Evolutionary conservation across 1,139 yeast genomes (phyloP).

Genomic region (Blastobotrys aristatus): DNA sequence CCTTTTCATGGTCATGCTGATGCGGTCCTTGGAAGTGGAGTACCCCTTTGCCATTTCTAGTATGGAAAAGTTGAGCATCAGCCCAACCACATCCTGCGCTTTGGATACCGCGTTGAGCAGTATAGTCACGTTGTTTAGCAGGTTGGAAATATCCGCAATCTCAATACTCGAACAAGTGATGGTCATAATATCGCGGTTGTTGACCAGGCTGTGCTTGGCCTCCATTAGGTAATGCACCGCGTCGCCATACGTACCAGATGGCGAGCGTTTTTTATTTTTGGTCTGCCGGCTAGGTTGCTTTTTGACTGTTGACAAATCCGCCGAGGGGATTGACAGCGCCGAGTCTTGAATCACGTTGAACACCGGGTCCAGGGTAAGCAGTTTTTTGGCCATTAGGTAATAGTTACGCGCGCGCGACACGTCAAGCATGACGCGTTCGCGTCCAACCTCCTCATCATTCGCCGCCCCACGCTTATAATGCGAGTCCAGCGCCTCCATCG

Average conservation of each 20-base stretch:
- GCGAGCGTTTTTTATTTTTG: slow-evolving; percentile 1
- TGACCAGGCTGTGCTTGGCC: slow-evolving; percentile 15
- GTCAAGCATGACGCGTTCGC: slow-evolving; percentile 23
- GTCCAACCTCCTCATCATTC: slow-evolving; percentile 9
- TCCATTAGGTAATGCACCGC: slow-evolving; percentile 15
- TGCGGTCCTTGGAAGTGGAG: slow-evolving; percentile 13
- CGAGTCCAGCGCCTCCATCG: slow-evolving; percentile 19
- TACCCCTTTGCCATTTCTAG: slow-evolving; percentile 18
- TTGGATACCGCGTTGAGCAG: slow-evolving; percentile 30
- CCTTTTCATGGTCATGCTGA: slow-evolving; percentile 8
- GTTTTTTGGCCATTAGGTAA: slow-evolving; percentile 24
- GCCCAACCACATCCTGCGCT: slow-evolving; percentile 13
- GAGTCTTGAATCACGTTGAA: slow-evolving; percentile 46
- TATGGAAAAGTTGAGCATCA: slow-evolving; percentile 10
- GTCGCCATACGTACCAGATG: slow-evolving; percentile 11
- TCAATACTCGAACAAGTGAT: slow-evolving; percentile 24
- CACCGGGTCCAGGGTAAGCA: slow-evolving; percentile 39
- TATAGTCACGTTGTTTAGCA: slow-evolving; percentile 26
- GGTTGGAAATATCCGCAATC: slow-evolving; percentile 19
- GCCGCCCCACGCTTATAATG: slow-evolving; percentile 7
- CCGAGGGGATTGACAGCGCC: slow-evolving; percentile 44
- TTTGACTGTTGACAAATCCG: slow-evolving; percentile 8
- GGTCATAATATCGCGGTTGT: slow-evolving; percentile 6
- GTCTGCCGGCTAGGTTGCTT: slow-evolving; percentile 1
- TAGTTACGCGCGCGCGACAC: slow-evolving; percentile 23